A percentile compares a stretch with the other conserved stretches of the same genome.
Evolutionary conservation across 371 early-diverging fungal genomes (phyloP).

Genomic region (Apophysomyces variabilis): DNA sequence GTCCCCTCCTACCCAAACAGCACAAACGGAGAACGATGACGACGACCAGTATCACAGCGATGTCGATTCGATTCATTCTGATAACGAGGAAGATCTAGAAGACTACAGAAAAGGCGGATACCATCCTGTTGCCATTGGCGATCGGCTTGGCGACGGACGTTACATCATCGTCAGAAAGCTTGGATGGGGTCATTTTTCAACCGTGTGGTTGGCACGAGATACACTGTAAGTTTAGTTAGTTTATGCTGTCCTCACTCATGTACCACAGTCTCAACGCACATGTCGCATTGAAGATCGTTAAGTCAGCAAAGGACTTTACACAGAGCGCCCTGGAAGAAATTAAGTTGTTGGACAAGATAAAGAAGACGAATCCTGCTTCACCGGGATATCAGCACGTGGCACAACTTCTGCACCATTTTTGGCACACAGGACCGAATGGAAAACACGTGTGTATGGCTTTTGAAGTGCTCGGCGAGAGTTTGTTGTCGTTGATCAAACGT

Average conservation of each 20-base stretch:
- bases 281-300: constrained; percentile 97
- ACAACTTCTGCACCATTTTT: constrained; percentile 87
- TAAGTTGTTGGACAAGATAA: constrained; percentile 80
- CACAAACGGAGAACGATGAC: constrained; percentile 12
- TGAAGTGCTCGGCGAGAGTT: constrained; percentile 95
- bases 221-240: constrained; percentile 51
- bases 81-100: constrained; percentile 88
- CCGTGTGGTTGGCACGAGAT: constrained; percentile 94
- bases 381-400: constrained; percentile 75
- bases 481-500: constrained; percentile 83
- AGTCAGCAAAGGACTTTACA: constrained; percentile 92
- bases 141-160: constrained; percentile 77
- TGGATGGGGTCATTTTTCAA: constrained; percentile 99
- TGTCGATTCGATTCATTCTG: constrained; percentile 38
- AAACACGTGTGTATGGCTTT: constrained; percentile 96
- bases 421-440: constrained; percentile 90
- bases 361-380: constrained; percentile 63
- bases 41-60: constrained; percentile 28
- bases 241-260: neutral
- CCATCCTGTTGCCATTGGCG: constrained; percentile 88
- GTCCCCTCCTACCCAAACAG: neutral
- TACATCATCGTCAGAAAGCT: constrained; percentile 90
- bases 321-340: constrained; percentile 97
- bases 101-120: constrained; percentile 95
- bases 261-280: constrained; percentile 55